These are phyloP conservation scores for Auricularia heimuer DNA, from an alignment of 768 basidiomycete genomes.

Conservation along the genomic window DNA sequence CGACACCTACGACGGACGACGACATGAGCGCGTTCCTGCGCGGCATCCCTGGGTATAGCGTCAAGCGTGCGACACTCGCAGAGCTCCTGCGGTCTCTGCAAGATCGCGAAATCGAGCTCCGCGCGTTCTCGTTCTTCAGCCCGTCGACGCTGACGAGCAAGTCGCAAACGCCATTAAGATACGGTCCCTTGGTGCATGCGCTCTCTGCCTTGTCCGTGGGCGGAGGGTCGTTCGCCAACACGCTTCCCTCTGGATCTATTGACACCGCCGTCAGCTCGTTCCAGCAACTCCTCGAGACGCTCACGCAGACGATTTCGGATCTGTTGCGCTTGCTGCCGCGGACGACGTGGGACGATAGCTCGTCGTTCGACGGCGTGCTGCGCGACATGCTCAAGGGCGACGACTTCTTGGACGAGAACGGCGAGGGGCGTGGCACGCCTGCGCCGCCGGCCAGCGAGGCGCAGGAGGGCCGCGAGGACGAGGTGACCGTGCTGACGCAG, in stretches of 20 bases:
- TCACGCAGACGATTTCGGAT: constrained; percentile 86
- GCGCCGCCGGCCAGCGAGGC: constrained; percentile 21
- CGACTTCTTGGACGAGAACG: constrained; percentile 70
- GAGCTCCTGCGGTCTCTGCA: constrained; percentile 64
- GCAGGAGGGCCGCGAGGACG: constrained; percentile 59
- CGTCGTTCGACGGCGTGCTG: constrained; percentile 77
- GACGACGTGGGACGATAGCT: constrained; percentile 84
- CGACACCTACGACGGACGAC: constrained; percentile 2
- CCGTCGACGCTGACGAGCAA: constrained; percentile 58
- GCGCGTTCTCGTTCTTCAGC: constrained; percentile 70
- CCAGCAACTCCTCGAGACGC: constrained; percentile 77
- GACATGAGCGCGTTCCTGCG: constrained; percentile 23
- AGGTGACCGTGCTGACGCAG: constrained; percentile 73
- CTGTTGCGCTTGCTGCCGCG: constrained; percentile 75
- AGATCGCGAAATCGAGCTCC: constrained; percentile 42
- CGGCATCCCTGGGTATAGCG: constrained; percentile 40
- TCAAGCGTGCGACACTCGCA: constrained; percentile 41
- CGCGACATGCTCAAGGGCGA: constrained; percentile 85
- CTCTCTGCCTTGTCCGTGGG: constrained; percentile 79
- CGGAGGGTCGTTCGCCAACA: constrained; percentile 70
- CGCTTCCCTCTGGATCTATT: constrained; percentile 76
- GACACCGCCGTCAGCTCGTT: constrained; percentile 86
- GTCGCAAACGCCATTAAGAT: constrained; percentile 74
- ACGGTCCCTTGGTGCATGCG: constrained; percentile 77
- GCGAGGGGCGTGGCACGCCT: constrained; percentile 24